Conservation (phyloP, 1,284 basidiomycete species). For the Sparassis latifolia region DNA sequence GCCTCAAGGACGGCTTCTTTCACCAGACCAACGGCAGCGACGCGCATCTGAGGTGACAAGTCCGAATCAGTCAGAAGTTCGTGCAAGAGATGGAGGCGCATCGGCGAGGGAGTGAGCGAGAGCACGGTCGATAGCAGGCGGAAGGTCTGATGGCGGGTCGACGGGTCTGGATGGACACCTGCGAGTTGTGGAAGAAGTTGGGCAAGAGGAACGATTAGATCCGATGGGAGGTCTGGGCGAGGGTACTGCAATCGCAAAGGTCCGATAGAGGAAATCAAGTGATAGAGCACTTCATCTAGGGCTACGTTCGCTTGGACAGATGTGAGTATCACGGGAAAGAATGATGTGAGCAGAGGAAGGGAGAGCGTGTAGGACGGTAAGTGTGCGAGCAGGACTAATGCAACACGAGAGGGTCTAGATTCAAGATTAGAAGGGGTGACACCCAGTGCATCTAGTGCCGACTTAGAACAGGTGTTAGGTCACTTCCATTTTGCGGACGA, state of each 20-base stretch:
- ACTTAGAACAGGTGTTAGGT: constrained; percentile 11
- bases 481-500: not conserved
- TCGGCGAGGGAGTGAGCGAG: constrained; percentile 34
- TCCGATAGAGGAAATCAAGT: constrained; percentile 43
- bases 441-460: constrained; percentile 16
- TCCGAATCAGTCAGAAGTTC: constrained; percentile 41
- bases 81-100: constrained; percentile 47
- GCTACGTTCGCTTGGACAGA: constrained; percentile 46
- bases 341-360: constrained; percentile 22
- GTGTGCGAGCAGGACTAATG: constrained; percentile 47
- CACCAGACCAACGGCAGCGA: constrained; percentile 58
- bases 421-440: constrained; percentile 8
- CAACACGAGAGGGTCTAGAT: constrained; percentile 24
- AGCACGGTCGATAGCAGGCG: constrained; percentile 50
- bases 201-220: constrained; percentile 41
- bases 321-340: constrained; percentile 40
- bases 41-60: constrained; percentile 55
- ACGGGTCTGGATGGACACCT: constrained; percentile 51
- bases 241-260: constrained; percentile 15
- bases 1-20: constrained; percentile 59
- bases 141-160: constrained; percentile 51
- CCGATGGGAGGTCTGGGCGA: constrained; percentile 30
- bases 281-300: constrained; percentile 50
- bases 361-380: constrained; percentile 18
- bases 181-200: constrained; percentile 47